Conservation (phyloP, 108 stramenopile species). For the Seminavis robusta region DNA sequence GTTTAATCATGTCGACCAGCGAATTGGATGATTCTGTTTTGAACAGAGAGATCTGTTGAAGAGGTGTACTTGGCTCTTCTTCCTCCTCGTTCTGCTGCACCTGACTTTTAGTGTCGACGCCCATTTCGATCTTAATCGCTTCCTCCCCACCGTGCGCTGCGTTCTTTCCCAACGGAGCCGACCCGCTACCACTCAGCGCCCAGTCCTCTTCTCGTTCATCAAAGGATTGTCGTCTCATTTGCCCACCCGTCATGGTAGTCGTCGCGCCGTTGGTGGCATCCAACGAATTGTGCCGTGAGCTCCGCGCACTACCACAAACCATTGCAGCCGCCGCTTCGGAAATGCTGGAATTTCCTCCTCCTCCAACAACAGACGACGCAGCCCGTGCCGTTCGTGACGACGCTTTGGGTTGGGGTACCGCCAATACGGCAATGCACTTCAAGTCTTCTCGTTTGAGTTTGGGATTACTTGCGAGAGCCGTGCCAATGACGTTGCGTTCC, state of each 20-base stretch:
- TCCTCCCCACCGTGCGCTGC: background rate
- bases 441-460: conserved; percentile 76
- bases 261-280: no score
- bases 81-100: no score
- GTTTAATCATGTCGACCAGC: conserved; percentile 17
- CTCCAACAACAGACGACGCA: conserved; percentile 1
- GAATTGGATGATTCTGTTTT: no score
- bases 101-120: conserved; percentile 6
- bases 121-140: conserved; percentile 22
- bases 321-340: no score
- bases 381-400: conserved; percentile 8
- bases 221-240: no score
- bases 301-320: no score
- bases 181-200: no score
- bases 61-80: conserved; percentile 26
- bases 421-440: conserved; percentile 82
- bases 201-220: no score
- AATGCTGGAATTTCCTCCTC: conserved; percentile 12
- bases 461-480: conserved; percentile 81
- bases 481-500: conserved; percentile 95
- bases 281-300: no score
- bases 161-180: no score
- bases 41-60: conserved; percentile 44
- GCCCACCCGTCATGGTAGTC: no score
- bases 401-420: conserved; percentile 52